Conservation (phyloP, 768 basidiomycete genomes). For the Pleurotus tuber-regium region DNA sequence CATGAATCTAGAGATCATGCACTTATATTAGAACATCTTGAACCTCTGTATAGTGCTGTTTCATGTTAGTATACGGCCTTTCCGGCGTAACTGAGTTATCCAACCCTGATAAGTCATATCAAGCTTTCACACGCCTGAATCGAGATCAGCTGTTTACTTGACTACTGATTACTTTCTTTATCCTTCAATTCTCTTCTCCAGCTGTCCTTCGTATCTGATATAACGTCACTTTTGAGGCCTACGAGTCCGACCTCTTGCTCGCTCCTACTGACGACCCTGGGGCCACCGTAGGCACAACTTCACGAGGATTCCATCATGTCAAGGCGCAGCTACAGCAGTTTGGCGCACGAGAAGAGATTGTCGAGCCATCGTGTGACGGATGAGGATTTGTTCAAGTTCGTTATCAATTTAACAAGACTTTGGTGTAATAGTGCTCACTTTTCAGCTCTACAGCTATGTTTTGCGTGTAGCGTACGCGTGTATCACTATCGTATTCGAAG, state of each 20-base stretch:
- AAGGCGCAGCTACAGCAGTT: slow-evolving; percentile 72
- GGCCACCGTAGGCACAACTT: background rate
- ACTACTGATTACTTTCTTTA: background rate
- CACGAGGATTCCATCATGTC: slow-evolving; percentile 62
- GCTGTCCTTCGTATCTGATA: background rate
- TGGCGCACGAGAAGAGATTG: slow-evolving; percentile 66
- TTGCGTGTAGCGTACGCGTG: slow-evolving; percentile 78
- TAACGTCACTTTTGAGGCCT: background rate
- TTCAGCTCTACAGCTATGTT: slow-evolving; percentile 53
- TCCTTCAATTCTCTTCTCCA: background rate
- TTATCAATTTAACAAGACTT: slow-evolving; percentile 11
- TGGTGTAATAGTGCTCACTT: slow-evolving; percentile 8
- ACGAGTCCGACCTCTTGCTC: background rate
- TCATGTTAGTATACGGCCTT: too few species aligned
- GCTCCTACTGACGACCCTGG: background rate
- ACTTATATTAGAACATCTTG: background rate
- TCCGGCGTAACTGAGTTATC: background rate
- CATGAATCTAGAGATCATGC: slow-evolving; percentile 1
- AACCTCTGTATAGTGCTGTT: too few species aligned
- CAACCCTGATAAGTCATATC: background rate
- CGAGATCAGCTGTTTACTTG: too few species aligned
- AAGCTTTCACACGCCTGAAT: background rate
- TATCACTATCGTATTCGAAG: slow-evolving; percentile 13
- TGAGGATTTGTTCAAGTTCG: slow-evolving; percentile 83
- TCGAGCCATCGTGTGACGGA: slow-evolving; percentile 79